Evolutionary conservation across 345 rosid genomes (phyloP).

Genomic region (Salix arbutifolia): DNA sequence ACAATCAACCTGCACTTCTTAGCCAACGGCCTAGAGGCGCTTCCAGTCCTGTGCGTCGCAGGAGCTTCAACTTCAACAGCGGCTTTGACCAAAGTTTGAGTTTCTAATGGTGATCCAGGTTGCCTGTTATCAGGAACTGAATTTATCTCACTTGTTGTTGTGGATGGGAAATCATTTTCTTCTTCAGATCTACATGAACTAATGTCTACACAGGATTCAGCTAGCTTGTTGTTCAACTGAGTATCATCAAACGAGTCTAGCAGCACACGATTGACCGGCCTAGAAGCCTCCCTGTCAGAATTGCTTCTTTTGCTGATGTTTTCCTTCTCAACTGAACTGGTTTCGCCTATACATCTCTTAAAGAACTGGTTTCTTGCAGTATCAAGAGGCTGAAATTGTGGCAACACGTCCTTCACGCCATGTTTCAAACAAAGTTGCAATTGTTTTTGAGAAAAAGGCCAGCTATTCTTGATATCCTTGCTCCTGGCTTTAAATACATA

Average conservation of each 20-base stretch:
- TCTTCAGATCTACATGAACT: conserved; percentile 40
- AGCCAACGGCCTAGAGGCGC: conserved; percentile 27
- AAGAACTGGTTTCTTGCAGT: conserved; percentile 36
- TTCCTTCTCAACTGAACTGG: conserved; percentile 32
- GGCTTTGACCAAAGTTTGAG: conserved; percentile 28
- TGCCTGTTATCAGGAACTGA: conserved; percentile 35
- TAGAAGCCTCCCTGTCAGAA: conserved; percentile 25
- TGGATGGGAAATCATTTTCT: conserved; percentile 55
- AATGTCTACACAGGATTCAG: conserved; percentile 35
- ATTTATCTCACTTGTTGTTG: conserved; percentile 50
- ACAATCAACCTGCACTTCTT: conserved; percentile 78
- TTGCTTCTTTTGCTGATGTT: conserved; percentile 13
- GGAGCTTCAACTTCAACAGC: conserved; percentile 30
- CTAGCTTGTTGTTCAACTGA: conserved; percentile 23
- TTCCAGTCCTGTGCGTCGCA: conserved; percentile 35
- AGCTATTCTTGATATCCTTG: conserved; percentile 70
- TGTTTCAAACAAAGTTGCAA: conserved; percentile 77
- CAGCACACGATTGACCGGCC: conserved; percentile 22
- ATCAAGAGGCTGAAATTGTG: conserved; percentile 66
- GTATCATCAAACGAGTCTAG: conserved; percentile 30
- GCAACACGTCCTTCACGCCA: conserved; percentile 83
- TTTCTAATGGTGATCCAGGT: conserved; percentile 32
- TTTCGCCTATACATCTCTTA: conserved; percentile 33
- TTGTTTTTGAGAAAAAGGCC: conserved; percentile 82
- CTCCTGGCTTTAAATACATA: conserved; percentile 70